Conservation (phyloP, 495 filamentous ascomycete genomes). For the Aspergillus cristatus region DNA sequence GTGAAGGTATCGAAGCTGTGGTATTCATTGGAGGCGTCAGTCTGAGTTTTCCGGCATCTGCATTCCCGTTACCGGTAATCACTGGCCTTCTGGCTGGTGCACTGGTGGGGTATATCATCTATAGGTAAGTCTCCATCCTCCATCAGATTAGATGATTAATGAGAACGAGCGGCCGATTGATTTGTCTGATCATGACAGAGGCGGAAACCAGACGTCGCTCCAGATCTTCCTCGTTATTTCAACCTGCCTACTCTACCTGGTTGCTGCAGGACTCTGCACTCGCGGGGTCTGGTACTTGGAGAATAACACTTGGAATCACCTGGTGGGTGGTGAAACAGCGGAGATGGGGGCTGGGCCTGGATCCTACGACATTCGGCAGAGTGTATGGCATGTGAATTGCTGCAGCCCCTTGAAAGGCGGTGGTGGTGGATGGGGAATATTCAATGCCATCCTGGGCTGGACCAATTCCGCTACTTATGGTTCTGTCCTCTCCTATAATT, state of each 20-base stretch:
- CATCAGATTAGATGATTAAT: neutral
- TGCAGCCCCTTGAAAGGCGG: constrained; percentile 64
- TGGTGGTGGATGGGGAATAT: constrained; percentile 82
- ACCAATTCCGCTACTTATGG: constrained; percentile 80
- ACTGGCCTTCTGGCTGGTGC: constrained; percentile 55
- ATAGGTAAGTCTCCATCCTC: constrained; percentile 51
- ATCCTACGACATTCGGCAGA: constrained; percentile 76
- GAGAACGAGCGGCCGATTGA: constrained; percentile 35
- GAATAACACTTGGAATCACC: constrained; percentile 51
- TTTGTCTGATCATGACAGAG: too few relatives aligned
- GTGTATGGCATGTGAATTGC: constrained; percentile 91
- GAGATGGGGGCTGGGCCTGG: constrained; percentile 73
- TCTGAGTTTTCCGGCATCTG: constrained; percentile 58
- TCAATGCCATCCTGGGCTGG: constrained; percentile 78
- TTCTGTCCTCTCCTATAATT: constrained; percentile 72
- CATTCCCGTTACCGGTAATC: constrained; percentile 67
- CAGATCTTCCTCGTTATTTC: constrained; percentile 74
- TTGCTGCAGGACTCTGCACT: constrained; percentile 79
- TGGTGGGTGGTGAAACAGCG: constrained; percentile 61
- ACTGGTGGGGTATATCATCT: constrained; percentile 61
- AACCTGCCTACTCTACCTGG: constrained; percentile 76
- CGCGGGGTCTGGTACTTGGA: constrained; percentile 67
- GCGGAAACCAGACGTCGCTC: constrained; percentile 54
- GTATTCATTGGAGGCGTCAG: constrained; percentile 77
- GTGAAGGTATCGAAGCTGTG: constrained; percentile 75